Evolutionary conservation across 352 stramenopile genomes (phyloP).

Genomic region (Thraustochytrium striatum): DNA sequence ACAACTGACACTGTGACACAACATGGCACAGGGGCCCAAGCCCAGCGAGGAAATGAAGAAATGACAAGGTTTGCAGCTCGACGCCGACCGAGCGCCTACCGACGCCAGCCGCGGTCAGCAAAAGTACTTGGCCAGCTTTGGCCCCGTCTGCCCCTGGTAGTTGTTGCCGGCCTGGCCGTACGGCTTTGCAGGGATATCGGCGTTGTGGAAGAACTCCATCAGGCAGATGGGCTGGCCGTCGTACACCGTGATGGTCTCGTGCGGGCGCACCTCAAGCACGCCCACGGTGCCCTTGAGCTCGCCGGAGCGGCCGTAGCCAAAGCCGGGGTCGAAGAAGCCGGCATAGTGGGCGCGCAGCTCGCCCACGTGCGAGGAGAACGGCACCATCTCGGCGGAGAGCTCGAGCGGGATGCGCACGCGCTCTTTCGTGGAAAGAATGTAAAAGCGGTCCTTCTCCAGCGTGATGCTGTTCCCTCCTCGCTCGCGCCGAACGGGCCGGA

Average conservation of each 20-base stretch:
- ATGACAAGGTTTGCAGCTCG: too few relatives aligned
- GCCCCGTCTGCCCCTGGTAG: slow-evolving; percentile 29
- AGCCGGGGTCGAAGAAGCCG: slow-evolving; percentile 38
- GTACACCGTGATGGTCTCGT: slow-evolving; percentile 39
- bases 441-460: slow-evolving; percentile 40
- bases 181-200: not conserved
- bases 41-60: too few relatives aligned
- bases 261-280: slow-evolving; percentile 31
- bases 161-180: slow-evolving; percentile 32
- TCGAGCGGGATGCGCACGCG: slow-evolving; percentile 16
- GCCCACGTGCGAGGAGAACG: slow-evolving; percentile 34
- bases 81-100: too few relatives aligned
- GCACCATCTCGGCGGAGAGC: slow-evolving; percentile 35
- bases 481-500: not conserved
- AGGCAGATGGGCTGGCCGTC: slow-evolving; percentile 44
- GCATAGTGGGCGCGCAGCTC: slow-evolving; percentile 41
- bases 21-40: too few relatives aligned
- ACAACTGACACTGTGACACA: too few relatives aligned
- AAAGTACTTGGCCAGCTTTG: slow-evolving; percentile 40
- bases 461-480: not conserved
- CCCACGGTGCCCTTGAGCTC: slow-evolving; percentile 29
- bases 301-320: slow-evolving; percentile 28
- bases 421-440: slow-evolving; percentile 41
- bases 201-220: slow-evolving; percentile 48
- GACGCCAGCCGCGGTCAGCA: too few relatives aligned